phyloP scores from a whole-genome alignment of 176 grass and related monocot genomes.

The Avena atlantica region DNA sequence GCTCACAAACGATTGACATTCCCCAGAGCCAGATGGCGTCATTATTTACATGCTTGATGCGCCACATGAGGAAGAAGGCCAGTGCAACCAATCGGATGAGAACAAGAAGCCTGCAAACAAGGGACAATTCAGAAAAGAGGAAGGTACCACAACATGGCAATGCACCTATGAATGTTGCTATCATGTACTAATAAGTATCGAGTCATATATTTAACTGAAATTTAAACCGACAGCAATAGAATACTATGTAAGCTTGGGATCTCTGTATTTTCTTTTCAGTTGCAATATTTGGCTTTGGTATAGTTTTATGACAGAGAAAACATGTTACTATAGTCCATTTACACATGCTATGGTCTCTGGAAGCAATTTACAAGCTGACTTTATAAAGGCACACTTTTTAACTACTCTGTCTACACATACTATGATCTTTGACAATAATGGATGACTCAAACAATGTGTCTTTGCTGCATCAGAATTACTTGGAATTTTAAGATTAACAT shows the following conservation, averaged over 20 bases:
- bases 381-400: background rate
- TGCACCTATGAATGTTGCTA: background rate
- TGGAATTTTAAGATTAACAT: background rate
- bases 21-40: conserved; percentile 95
- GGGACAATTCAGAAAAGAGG: conserved; percentile 19
- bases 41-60: conserved; percentile 79
- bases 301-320: background rate
- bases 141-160: background rate
- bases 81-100: conserved; percentile 75
- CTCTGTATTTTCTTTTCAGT: background rate
- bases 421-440: background rate
- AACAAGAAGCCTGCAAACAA: conserved; percentile 73
- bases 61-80: conserved; percentile 85
- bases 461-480: conserved; percentile 14
- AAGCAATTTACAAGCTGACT: background rate
- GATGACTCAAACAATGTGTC: background rate
- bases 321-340: background rate
- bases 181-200: background rate
- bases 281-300: background rate
- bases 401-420: conserved; percentile 4
- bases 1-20: conserved; percentile 91
- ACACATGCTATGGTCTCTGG: background rate
- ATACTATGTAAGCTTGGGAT: background rate
- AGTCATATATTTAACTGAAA: background rate
- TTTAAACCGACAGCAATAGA: background rate